These are phyloP conservation scores for Fusarium sacchari DNA, from an alignment of 2,329 filamentous ascomycete species.

Conservation along the genomic window DNA sequence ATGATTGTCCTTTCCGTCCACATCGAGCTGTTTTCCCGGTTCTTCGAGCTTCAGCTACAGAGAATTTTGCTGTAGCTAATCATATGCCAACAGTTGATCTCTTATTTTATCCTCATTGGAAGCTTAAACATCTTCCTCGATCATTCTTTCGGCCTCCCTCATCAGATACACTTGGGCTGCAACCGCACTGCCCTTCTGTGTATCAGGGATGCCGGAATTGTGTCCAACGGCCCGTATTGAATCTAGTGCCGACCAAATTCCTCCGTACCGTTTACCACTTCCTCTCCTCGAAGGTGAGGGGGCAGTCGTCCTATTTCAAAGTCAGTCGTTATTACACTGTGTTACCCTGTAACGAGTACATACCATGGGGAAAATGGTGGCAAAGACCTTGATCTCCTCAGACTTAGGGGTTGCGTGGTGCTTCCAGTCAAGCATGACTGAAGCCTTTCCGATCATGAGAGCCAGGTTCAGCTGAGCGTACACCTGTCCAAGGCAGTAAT, in stretches of 20 bases:
- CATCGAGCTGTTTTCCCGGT: not conserved
- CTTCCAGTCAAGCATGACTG: slow-evolving; percentile 86
- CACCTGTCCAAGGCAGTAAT: slow-evolving; percentile 94
- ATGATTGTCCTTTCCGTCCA: slow-evolving; percentile 28
- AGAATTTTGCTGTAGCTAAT: not conserved
- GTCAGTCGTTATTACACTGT: slow-evolving; percentile 39
- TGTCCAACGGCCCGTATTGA: slow-evolving; percentile 4
- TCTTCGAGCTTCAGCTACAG: not conserved
- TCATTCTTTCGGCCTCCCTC: slow-evolving; percentile 9
- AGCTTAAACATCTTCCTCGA: not conserved
- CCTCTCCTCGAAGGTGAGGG: slow-evolving; percentile 74
- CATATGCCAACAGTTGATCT: not conserved
- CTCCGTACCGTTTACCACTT: slow-evolving; percentile 53
- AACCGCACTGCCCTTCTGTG: not conserved
- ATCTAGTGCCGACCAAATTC: slow-evolving; percentile 11
- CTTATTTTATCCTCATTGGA: not conserved
- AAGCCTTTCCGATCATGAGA: slow-evolving; percentile 89
- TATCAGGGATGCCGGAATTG: slow-evolving; percentile 1
- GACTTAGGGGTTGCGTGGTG: slow-evolving; percentile 85
- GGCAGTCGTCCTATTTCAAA: slow-evolving; percentile 77
- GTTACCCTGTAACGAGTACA: slow-evolving; percentile 46
- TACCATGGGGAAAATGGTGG: slow-evolving; percentile 97
- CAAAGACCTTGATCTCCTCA: slow-evolving; percentile 98
- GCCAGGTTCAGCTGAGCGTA: slow-evolving; percentile 92
- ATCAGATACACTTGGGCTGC: slow-evolving; percentile 2